Conservation (phyloP, 768 basidiomycete genomes). For the Russula abietina region DNA sequence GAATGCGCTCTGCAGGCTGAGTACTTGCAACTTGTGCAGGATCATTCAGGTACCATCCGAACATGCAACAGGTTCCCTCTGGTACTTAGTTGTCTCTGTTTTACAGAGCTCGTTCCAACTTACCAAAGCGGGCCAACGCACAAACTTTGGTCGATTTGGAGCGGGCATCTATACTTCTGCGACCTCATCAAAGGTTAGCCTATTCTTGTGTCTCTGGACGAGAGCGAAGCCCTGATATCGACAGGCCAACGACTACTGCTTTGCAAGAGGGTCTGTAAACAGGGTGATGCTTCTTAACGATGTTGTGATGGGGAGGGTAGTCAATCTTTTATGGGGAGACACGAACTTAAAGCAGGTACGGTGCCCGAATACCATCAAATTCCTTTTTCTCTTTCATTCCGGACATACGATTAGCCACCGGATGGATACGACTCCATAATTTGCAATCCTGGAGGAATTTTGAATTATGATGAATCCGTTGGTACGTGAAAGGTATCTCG, state of each 20-base stretch:
- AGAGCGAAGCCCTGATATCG: neutral
- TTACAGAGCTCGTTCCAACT: slow-evolving; percentile 27
- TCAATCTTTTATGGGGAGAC: slow-evolving; percentile 20
- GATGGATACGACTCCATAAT: slow-evolving; percentile 24
- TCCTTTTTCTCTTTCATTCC: neutral
- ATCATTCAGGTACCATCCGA: slow-evolving; percentile 25
- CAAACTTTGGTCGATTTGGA: slow-evolving; percentile 29
- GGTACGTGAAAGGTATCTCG: slow-evolving; percentile 21
- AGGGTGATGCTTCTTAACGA: slow-evolving; percentile 28
- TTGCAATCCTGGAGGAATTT: slow-evolving; percentile 27
- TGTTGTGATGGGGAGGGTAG: slow-evolving; percentile 27
- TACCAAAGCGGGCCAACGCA: slow-evolving; percentile 19
- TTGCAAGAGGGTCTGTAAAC: slow-evolving; percentile 17
- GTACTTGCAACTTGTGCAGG: slow-evolving; percentile 26
- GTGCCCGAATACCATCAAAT: neutral
- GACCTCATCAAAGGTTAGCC: slow-evolving; percentile 28
- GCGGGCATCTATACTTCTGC: slow-evolving; percentile 29
- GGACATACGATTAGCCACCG: too few relatives aligned
- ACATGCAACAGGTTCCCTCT: neutral
- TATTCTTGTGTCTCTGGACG: neutral
- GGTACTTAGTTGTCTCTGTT: neutral
- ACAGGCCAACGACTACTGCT: slow-evolving; percentile 28
- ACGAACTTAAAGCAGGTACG: slow-evolving; percentile 24
- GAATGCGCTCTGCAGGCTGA: slow-evolving; percentile 21
- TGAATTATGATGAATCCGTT: slow-evolving; percentile 30